phyloP scores from a whole-genome alignment of 352 stramenopile species.

The Phytophthora palmivora region DNA sequence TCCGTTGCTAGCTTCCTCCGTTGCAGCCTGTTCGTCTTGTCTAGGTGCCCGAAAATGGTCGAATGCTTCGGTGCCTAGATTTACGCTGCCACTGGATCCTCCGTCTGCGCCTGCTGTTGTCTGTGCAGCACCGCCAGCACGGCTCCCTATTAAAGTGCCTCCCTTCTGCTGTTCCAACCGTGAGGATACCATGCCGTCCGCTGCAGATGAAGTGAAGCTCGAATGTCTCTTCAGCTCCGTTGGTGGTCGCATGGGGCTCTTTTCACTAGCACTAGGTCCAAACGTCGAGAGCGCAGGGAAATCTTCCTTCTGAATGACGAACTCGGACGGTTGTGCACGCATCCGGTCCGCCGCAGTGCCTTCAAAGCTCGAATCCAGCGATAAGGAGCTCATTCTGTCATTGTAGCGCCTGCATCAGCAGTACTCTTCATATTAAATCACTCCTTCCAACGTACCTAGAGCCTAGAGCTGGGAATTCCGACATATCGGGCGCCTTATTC shows the following conservation, averaged over 20 bases:
- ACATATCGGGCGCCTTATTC: conserved; percentile 85
- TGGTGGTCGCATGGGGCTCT: conserved; percentile 46
- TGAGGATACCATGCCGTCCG: conserved; percentile 65
- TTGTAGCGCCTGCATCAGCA: neutral
- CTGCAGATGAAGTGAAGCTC: conserved; percentile 74
- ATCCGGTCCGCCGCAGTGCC: conserved; percentile 39
- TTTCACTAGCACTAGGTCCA: conserved; percentile 52
- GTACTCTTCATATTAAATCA: neutral
- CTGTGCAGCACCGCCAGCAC: conserved; percentile 23
- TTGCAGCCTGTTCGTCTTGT: conserved; percentile 30
- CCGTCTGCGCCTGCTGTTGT: conserved; percentile 4
- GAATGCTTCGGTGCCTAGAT: conserved; percentile 67
- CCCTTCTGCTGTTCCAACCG: conserved; percentile 47
- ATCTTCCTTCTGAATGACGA: conserved; percentile 90
- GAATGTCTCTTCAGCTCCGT: conserved; percentile 70
- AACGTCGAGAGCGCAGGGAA: conserved; percentile 87
- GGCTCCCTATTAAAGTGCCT: conserved; percentile 71
- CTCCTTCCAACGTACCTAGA: conserved; percentile 44
- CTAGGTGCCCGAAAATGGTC: conserved; percentile 56
- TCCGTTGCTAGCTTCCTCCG: conserved; percentile 38
- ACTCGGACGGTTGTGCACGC: conserved; percentile 70
- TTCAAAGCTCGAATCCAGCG: conserved; percentile 59
- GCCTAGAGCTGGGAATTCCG: conserved; percentile 80
- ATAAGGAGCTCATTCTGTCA: conserved; percentile 65
- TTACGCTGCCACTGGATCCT: conserved; percentile 43